phyloP scores from a whole-genome alignment of 1,284 basidiomycete species.

The Cryptococcus floricola region DNA sequence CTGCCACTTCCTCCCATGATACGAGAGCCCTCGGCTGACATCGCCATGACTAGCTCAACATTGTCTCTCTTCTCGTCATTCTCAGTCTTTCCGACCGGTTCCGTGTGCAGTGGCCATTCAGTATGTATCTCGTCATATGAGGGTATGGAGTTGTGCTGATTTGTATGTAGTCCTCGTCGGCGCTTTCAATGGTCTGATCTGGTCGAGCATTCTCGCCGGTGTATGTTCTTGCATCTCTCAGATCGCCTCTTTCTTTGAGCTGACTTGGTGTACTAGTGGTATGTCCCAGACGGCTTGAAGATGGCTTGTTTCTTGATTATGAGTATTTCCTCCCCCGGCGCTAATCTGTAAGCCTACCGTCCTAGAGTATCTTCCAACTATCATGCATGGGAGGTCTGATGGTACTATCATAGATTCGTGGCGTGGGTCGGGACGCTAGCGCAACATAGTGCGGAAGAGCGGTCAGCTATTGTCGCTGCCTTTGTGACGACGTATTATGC shows the following conservation, averaged over 20 bases:
- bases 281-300: constrained; percentile 12
- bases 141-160: not conserved
- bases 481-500: constrained; percentile 10
- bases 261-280: constrained; percentile 9
- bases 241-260: too few species aligned
- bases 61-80: constrained; percentile 12
- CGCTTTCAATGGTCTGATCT: constrained; percentile 8
- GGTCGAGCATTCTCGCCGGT: constrained; percentile 5
- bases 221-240: constrained; percentile 1
- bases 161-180: constrained; percentile 2
- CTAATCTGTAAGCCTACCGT: constrained; percentile 7
- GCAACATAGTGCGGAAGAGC: constrained; percentile 15
- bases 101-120: constrained; percentile 12
- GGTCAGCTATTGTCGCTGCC: constrained; percentile 11
- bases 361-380: not conserved
- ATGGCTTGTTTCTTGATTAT: constrained; percentile 14
- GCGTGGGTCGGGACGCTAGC: constrained; percentile 10
- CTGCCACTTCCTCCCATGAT: too few species aligned
- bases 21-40: not conserved
- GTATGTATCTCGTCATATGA: constrained; percentile 2
- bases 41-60: constrained; percentile 5
- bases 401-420: constrained; percentile 3
- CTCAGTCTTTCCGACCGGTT: constrained; percentile 12
- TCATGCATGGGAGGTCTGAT: not conserved
- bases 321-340: constrained; percentile 3